Base-by-base conservation (phyloP, 108 stramenopile species). In the Phaeodactylum tricornutum region DNA sequence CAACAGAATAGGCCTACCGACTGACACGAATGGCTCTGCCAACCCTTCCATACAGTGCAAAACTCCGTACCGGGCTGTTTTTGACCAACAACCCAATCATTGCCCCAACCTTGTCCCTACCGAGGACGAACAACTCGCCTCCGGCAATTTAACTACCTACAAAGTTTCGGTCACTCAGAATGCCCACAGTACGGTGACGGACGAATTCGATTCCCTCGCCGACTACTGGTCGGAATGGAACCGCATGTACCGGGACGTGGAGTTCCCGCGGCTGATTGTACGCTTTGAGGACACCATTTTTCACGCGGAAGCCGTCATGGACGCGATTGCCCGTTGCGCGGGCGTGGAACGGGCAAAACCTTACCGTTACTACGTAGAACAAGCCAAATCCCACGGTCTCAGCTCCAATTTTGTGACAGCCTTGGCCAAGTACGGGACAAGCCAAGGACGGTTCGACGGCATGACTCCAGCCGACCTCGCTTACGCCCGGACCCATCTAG, bases 211-310 rank as follows among this genome's bases (percentile, higher is more conserved):
- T 20, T 75, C 72, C 1, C 36, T 87, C 56, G 72, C 72, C 6
- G 68, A 81, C 50, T 50, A 79, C 9, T 87, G 80, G 80, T 82
- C 74, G 47, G 78, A 62, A 16, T 87, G 78, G 75, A 52, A 35
- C 61, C 79, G 24, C 78, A 79, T 37, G 45, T 63, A 26, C 21
- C 50, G 34, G 38, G 51, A 68, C 24, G 59, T 65, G 15, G 47
- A 65, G 19, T 77, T 59, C 53, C 84, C 84, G 27, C 58, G 60
- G 1, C 50, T 87, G 8, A 69, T 87, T 33, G 58, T 87, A 15
- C 75, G 86, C 29, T 81, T 83, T 47, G 86, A 87, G 59, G 86
- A 87, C 59, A 55, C 77, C 27, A 49, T 78, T 4, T 77, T 81
- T 62, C 69, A 79, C 46, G 71, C 74, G 9, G 45, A 59, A 29